phyloP scores from a whole-genome alignment of 768 basidiomycete genomes.

The Rhizopogon rudus region DNA sequence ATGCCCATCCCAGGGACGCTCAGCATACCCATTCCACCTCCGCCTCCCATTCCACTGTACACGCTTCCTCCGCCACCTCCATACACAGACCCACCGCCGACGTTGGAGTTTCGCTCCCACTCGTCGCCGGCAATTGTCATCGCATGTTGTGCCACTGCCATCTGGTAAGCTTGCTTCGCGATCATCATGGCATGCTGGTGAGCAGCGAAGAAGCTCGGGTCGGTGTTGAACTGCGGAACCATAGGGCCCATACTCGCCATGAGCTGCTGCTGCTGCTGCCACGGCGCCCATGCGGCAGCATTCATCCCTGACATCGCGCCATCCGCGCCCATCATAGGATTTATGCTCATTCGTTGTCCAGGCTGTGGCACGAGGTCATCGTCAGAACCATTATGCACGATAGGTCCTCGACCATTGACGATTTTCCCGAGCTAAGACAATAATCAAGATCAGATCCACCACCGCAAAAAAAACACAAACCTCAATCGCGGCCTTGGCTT shows the following conservation, averaged over 20 bases:
- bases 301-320: slow-evolving; percentile 22
- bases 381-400: slow-evolving; percentile 45
- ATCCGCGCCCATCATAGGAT: slow-evolving; percentile 26
- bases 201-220: slow-evolving; percentile 60
- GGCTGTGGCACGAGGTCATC: slow-evolving; percentile 29
- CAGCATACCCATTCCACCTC: slow-evolving; percentile 38
- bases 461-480: slow-evolving; percentile 35
- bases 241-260: slow-evolving; percentile 23
- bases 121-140: slow-evolving; percentile 87
- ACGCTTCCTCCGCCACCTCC: slow-evolving; percentile 40
- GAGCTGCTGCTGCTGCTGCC: slow-evolving; percentile 17
- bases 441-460: slow-evolving; percentile 5
- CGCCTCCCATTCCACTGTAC: slow-evolving; percentile 36
- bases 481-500: slow-evolving; percentile 87
- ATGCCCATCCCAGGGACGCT: slow-evolving; percentile 34
- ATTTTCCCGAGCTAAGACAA: slow-evolving; percentile 73
- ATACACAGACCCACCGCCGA: slow-evolving; percentile 33
- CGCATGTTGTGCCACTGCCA: slow-evolving; percentile 87
- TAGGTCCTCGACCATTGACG: slow-evolving; percentile 71
- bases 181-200: slow-evolving; percentile 86
- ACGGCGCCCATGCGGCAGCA: slow-evolving; percentile 30
- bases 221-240: slow-evolving; percentile 35
- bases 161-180: slow-evolving; percentile 87
- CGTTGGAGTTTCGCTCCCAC: slow-evolving; percentile 77
- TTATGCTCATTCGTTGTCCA: slow-evolving; percentile 32